These are phyloP conservation scores for Ochetophila trinervis DNA, from an alignment of 306 rosid species.

Conservation along the genomic window DNA sequence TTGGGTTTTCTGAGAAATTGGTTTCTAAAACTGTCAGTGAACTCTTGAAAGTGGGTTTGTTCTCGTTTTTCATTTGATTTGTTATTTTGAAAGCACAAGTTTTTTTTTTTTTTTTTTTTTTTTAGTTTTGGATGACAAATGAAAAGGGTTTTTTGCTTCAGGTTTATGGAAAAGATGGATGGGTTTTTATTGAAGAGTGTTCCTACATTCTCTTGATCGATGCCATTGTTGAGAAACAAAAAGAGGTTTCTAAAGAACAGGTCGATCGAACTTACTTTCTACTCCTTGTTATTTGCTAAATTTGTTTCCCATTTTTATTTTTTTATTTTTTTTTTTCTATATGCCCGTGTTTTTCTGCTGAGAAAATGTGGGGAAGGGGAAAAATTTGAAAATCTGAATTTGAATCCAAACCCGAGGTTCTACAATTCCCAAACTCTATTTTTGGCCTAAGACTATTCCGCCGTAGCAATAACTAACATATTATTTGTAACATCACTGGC, in stretches of 20 bases:
- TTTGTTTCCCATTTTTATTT: no score
- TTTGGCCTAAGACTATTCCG: no score
- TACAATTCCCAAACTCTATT: no score
- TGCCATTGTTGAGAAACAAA: conserved; percentile 31
- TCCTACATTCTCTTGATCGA: conserved; percentile 46
- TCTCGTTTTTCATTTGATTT: neutral
- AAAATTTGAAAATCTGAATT: no score
- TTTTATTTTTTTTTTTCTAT: neutral
- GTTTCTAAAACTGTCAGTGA: conserved; percentile 34
- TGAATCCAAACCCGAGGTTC: no score
- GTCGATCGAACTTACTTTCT: conserved; percentile 20
- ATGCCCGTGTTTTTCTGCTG: no score
- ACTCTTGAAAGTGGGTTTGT: conserved; percentile 39
- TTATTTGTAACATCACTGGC: no score
- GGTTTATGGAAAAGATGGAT: conserved; percentile 49
- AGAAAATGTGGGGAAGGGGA: no score
- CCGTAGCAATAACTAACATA: no score
- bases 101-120: neutral
- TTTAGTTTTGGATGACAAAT: neutral
- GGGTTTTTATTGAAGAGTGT: conserved; percentile 51
- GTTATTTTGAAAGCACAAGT: neutral
- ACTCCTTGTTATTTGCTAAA: neutral
- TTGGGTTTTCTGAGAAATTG: conserved; percentile 30
- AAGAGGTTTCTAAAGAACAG: conserved; percentile 3
- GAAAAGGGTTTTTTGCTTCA: conserved; percentile 18